phyloP scores from a whole-genome alignment of 73 alveolate genomes.

The Tetrahymena borealis region DNA sequence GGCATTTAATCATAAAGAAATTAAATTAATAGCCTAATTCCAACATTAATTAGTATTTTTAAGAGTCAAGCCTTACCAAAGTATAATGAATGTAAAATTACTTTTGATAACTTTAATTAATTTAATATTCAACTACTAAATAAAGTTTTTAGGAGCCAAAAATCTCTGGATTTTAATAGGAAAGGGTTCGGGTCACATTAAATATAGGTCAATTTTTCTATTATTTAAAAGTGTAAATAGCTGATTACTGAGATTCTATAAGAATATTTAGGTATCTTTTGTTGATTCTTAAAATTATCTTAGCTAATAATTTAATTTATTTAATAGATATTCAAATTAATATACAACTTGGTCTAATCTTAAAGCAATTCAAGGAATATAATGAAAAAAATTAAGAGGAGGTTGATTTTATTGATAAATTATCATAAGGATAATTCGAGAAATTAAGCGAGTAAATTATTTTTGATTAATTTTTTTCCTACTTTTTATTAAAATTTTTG shows the following conservation, averaged over 20 bases:
- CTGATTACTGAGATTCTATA: neutral
- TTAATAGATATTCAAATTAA: neutral
- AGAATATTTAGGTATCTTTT: neutral
- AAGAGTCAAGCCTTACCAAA: neutral
- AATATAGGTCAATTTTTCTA: neutral
- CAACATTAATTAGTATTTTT: neutral
- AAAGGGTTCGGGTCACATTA: neutral
- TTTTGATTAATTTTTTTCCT: neutral
- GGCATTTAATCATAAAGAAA: neutral
- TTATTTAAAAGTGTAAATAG: neutral
- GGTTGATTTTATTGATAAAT: neutral
- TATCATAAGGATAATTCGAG: neutral
- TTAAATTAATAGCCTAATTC: neutral
- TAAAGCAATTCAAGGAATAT: neutral
- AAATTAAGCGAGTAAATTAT: neutral
- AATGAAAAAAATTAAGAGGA: neutral
- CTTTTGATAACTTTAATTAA: no score
- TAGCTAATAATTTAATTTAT: no score
- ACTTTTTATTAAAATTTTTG: neutral
- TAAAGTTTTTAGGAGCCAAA: neutral
- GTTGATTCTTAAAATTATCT: no score
- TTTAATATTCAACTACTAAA: no score
- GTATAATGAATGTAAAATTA: neutral
- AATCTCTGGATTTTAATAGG: neutral
- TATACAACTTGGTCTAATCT: neutral